These are phyloP conservation scores for Chionographis japonica DNA, from an alignment of 106 monocot species.

Conservation along the genomic window DNA sequence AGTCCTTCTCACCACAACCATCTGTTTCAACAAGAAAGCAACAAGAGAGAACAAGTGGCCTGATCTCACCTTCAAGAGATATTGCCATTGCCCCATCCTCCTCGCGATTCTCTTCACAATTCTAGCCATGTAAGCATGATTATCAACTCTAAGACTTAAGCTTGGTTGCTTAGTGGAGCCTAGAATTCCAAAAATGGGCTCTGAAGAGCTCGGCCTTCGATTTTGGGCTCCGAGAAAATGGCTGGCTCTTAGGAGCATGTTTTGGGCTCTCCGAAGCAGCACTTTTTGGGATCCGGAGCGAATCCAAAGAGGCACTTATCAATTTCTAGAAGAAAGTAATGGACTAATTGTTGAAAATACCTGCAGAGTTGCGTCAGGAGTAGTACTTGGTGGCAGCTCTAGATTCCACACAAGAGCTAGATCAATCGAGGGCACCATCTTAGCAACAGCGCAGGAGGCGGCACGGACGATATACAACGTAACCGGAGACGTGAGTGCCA, in stretches of 20 bases:
- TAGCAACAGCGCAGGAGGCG: constrained; percentile 50
- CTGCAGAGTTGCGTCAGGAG: constrained; percentile 61
- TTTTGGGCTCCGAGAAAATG: too few relatives aligned
- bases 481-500: constrained; percentile 40
- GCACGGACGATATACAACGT: constrained; percentile 62
- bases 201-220: too few relatives aligned
- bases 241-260: too few relatives aligned
- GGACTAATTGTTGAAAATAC: background rate
- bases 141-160: too few relatives aligned
- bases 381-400: constrained; percentile 52
- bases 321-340: too few relatives aligned
- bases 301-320: too few relatives aligned
- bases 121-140: constrained; percentile 58
- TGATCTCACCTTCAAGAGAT: constrained; percentile 16
- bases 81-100: constrained; percentile 26
- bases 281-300: too few relatives aligned
- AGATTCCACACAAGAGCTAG: constrained; percentile 59
- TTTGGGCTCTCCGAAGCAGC: too few relatives aligned
- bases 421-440: constrained; percentile 48
- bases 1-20: constrained; percentile 16
- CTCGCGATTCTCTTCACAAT: constrained; percentile 32
- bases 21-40: constrained; percentile 20
- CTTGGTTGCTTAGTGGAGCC: too few relatives aligned
- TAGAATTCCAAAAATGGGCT: too few relatives aligned
- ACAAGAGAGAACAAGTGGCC: constrained; percentile 13